These are phyloP conservation scores for Rhodotorula sp. DNA, from an alignment of 1,284 basidiomycete species.

Conservation along the genomic window DNA sequence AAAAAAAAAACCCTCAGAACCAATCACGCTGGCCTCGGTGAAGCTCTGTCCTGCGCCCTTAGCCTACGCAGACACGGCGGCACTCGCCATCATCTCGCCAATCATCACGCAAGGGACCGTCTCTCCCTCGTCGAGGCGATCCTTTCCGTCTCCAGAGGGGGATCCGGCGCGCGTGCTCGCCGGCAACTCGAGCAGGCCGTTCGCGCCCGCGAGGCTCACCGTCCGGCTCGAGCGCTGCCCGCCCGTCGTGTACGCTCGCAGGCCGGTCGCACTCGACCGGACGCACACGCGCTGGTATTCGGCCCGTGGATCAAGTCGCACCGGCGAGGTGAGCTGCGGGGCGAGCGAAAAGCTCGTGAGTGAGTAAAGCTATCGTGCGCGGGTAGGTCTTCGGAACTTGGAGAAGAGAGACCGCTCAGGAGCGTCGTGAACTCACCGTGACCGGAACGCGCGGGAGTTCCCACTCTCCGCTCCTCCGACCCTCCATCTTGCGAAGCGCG, in stretches of 20 bases:
- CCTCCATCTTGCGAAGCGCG: slow-evolving; percentile 68
- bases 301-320: slow-evolving; percentile 68
- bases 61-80: too few relatives aligned
- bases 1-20: too few relatives aligned
- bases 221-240: slow-evolving; percentile 76
- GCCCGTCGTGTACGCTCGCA: slow-evolving; percentile 74
- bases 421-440: slow-evolving; percentile 54
- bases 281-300: slow-evolving; percentile 79
- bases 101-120: slow-evolving; percentile 62
- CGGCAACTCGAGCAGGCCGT: slow-evolving; percentile 71
- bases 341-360: background rate
- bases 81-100: slow-evolving; percentile 59
- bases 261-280: slow-evolving; percentile 46
- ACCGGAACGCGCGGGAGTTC: slow-evolving; percentile 66
- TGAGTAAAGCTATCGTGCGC: background rate
- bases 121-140: slow-evolving; percentile 60
- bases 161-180: too few relatives aligned
- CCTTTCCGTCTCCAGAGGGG: too few relatives aligned
- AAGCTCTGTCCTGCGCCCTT: too few relatives aligned
- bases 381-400: too few relatives aligned
- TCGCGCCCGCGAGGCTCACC: slow-evolving; percentile 71
- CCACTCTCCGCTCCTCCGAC: slow-evolving; percentile 59
- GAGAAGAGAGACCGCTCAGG: background rate
- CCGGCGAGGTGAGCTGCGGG: slow-evolving; percentile 57
- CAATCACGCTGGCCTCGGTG: too few relatives aligned